A percentile compares a stretch with the other conserved stretches of the same genome.
Evolutionary conservation across 2,329 filamentous ascomycete genomes (phyloP).

Genomic region (Fusarium setosum): DNA sequence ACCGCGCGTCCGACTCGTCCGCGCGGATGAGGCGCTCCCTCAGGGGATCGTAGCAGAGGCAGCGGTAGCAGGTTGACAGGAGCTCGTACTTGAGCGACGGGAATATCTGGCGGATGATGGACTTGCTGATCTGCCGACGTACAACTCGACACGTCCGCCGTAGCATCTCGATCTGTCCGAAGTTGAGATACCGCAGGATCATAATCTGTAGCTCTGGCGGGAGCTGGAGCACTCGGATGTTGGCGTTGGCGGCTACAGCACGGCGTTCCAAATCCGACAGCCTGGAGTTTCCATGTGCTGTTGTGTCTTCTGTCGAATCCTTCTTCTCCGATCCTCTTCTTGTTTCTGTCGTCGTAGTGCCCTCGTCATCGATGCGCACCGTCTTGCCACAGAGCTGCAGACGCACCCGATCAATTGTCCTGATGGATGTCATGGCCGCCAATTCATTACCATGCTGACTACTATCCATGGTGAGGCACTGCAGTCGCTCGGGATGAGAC

Average conservation of each 20-base stretch:
- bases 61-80: slow-evolving; percentile 54
- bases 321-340: not conserved
- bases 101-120: slow-evolving; percentile 50
- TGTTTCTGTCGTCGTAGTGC: not conserved
- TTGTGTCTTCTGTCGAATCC: not conserved
- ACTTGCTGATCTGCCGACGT: slow-evolving; percentile 48
- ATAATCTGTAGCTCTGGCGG: slow-evolving; percentile 56
- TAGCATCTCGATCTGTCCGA: slow-evolving; percentile 56
- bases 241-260: not conserved
- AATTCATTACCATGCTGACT: not conserved
- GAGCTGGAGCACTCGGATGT: slow-evolving; percentile 46
- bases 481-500: not conserved
- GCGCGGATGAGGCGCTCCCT: slow-evolving; percentile 49
- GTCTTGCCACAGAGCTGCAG: slow-evolving; percentile 2
- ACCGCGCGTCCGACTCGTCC: slow-evolving; percentile 43
- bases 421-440: not conserved
- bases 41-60: slow-evolving; percentile 49
- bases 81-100: slow-evolving; percentile 47
- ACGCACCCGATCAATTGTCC: not conserved
- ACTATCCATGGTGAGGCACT: not conserved
- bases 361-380: not conserved
- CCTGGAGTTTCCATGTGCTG: not conserved
- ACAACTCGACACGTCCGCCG: slow-evolving; percentile 54
- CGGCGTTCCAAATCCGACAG: fast-evolving
- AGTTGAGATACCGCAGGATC: slow-evolving; percentile 53